These are phyloP conservation scores for Mortierella sp. DNA, from an alignment of 371 early-diverging fungal genomes.

Conservation along the genomic window DNA sequence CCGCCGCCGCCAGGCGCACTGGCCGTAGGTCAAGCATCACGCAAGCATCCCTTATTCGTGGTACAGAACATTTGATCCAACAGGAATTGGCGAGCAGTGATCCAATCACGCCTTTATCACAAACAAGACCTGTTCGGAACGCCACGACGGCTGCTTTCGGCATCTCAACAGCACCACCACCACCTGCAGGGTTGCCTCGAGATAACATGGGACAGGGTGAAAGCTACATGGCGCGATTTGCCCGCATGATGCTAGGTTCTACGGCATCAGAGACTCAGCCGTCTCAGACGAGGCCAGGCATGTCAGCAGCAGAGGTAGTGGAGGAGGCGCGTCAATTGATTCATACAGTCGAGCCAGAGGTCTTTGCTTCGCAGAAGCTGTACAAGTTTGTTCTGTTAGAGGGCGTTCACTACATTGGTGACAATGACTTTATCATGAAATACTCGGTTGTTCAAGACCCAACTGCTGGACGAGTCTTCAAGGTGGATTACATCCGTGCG, in stretches of 20 bases:
- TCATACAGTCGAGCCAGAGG: slow-evolving; percentile 25
- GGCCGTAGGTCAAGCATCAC: slow-evolving; percentile 30
- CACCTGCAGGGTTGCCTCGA: neutral
- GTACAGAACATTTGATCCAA: slow-evolving; percentile 19
- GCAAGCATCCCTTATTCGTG: slow-evolving; percentile 21
- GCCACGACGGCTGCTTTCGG: slow-evolving; percentile 3
- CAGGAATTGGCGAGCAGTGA: slow-evolving; percentile 21
- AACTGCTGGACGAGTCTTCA: slow-evolving; percentile 2
- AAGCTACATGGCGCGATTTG: slow-evolving; percentile 29
- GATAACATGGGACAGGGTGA: slow-evolving; percentile 2
- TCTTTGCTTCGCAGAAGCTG: slow-evolving; percentile 24
- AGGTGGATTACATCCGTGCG: slow-evolving; percentile 43
- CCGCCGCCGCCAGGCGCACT: neutral
- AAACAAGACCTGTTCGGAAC: slow-evolving; percentile 10
- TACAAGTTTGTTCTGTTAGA: slow-evolving; percentile 34
- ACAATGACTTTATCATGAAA: slow-evolving; percentile 37
- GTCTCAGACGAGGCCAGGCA: slow-evolving; percentile 10
- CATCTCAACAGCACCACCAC: slow-evolving; percentile 3
- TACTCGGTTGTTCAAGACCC: slow-evolving; percentile 9
- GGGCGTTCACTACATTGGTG: slow-evolving; percentile 36
- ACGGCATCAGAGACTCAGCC: slow-evolving; percentile 7
- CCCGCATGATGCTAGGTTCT: slow-evolving; percentile 10
- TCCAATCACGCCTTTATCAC: slow-evolving; percentile 21
- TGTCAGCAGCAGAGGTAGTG: slow-evolving; percentile 10
- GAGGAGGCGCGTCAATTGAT: slow-evolving; percentile 29